Conservation (phyloP, 1,284 basidiomycete genomes). For the Cryptococcus amylolentus region DNA sequence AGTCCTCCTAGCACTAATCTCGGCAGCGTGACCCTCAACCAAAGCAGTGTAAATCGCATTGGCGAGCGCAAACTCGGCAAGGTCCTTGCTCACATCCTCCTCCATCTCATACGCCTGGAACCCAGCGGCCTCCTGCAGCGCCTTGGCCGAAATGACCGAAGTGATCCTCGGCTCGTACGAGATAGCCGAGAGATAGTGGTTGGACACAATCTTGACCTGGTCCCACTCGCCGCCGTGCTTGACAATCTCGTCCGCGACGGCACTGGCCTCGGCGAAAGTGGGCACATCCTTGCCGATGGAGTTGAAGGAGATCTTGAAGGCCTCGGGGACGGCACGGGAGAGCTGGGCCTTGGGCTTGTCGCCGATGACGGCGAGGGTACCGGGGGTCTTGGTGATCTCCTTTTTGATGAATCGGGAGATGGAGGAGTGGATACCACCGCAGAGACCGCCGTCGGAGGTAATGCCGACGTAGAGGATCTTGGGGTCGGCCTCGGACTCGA, state of each 20-base stretch:
- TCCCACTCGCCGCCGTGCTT: conserved; percentile 85
- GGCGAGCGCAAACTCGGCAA: conserved; percentile 92
- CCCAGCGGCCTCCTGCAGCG: conserved; percentile 73
- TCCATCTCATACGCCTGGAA: conserved; percentile 95
- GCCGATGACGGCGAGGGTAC: conserved; percentile 81
- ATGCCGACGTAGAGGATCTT: conserved; percentile 87
- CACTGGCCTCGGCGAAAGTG: conserved; percentile 91
- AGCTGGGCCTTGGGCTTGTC: conserved; percentile 98
- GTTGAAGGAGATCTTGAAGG: conserved; percentile 87
- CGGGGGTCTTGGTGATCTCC: conserved; percentile 58
- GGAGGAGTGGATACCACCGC: conserved; percentile 99
- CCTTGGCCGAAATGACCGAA: conserved; percentile 76
- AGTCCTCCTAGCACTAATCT: conserved; percentile 73
- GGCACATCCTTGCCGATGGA: conserved; percentile 97
- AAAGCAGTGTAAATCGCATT: conserved; percentile 95
- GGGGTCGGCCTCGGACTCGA: conserved; percentile 56
- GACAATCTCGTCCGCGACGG: conserved; percentile 89
- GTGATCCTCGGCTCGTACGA: conserved; percentile 79
- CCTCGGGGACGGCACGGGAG: conserved; percentile 61
- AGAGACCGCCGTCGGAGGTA: conserved; percentile 98
- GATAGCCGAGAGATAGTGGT: conserved; percentile 91
- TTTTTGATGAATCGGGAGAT: conserved; percentile 84
- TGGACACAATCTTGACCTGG: conserved; percentile 77
- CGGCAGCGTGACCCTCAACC: conserved; percentile 93
- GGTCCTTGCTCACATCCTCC: conserved; percentile 88